These are phyloP conservation scores for Thraustochytrium striatum DNA, from an alignment of 352 stramenopile species.

Conservation along the genomic window DNA sequence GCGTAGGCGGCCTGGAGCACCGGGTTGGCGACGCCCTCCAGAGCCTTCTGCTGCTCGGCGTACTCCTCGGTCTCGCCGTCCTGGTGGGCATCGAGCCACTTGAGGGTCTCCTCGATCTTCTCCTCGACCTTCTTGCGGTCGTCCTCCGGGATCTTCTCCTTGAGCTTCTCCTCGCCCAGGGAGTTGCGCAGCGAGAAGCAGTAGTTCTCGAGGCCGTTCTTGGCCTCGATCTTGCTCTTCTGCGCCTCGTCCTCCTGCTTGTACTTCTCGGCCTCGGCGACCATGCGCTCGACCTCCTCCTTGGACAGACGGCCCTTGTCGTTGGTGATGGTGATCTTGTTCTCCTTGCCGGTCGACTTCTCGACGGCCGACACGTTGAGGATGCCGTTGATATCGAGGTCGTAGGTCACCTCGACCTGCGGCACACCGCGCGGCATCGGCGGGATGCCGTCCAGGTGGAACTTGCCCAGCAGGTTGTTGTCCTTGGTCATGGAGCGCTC, in stretches of 20 bases:
- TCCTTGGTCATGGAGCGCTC: too few relatives aligned
- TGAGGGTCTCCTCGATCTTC: slow-evolving; percentile 68
- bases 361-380: slow-evolving; percentile 62
- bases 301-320: slow-evolving; percentile 83
- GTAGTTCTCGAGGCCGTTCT: slow-evolving; percentile 84
- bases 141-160: slow-evolving; percentile 63
- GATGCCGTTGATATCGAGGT: slow-evolving; percentile 71
- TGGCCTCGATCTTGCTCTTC: slow-evolving; percentile 65
- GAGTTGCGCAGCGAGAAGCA: slow-evolving; percentile 72
- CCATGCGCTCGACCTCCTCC: slow-evolving; percentile 85
- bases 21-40: slow-evolving; percentile 62
- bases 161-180: slow-evolving; percentile 72
- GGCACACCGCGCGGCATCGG: slow-evolving; percentile 78
- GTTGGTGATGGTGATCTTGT: slow-evolving; percentile 91
- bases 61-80: slow-evolving; percentile 82
- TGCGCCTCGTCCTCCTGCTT: slow-evolving; percentile 77
- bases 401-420: slow-evolving; percentile 86
- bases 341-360: slow-evolving; percentile 82
- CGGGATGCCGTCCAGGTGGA: slow-evolving; percentile 80
- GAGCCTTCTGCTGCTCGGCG: slow-evolving; percentile 86
- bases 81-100: slow-evolving; percentile 76
- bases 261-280: slow-evolving; percentile 82
- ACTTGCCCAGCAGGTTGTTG: slow-evolving; percentile 85
- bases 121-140: slow-evolving; percentile 68
- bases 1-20: slow-evolving; percentile 59